A percentile compares a stretch with the other conserved stretches of the same genome.
Evolutionary conservation across 75 land plant genomes (phyloP).

Genomic region (Selaginella tamariscina): DNA sequence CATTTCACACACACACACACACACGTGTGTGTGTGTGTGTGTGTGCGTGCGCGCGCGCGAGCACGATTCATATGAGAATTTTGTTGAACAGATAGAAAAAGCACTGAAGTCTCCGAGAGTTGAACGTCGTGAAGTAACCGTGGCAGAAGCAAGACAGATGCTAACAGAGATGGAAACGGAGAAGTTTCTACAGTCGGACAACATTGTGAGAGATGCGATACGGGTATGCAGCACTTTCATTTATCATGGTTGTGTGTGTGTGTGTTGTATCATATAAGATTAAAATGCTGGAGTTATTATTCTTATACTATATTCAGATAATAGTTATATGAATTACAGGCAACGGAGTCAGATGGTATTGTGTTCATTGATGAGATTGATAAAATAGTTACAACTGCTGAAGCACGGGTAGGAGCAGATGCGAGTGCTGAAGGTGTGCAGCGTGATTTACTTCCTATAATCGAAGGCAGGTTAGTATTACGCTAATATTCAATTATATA

Average conservation of each 20-base stretch:
- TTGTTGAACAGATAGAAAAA: constrained; percentile 28
- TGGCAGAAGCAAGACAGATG: constrained; percentile 22
- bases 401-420: constrained; percentile 26
- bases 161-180: constrained; percentile 29
- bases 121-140: constrained; percentile 24
- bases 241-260: neutral
- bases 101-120: constrained; percentile 22
- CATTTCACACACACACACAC: too few species aligned
- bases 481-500: neutral
- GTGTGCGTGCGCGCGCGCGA: too few species aligned
- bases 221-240: constrained; percentile 9
- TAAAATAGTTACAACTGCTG: constrained; percentile 25
- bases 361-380: constrained; percentile 39
- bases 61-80: too few species aligned
- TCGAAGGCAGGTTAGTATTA: constrained; percentile 28
- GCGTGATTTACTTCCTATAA: constrained; percentile 30
- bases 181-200: constrained; percentile 26
- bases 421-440: constrained; percentile 37
- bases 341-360: constrained; percentile 33
- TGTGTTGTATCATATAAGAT: neutral
- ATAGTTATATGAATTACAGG: too few species aligned
- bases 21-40: too few species aligned
- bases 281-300: too few species aligned
- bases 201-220: constrained; percentile 28
- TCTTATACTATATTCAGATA: too few species aligned